Evolutionary conservation across 1,139 yeast species (phyloP), one percentile per base, ranked within the genome.

Genomic region (Sugiyamaella grinbergsii): DNA sequence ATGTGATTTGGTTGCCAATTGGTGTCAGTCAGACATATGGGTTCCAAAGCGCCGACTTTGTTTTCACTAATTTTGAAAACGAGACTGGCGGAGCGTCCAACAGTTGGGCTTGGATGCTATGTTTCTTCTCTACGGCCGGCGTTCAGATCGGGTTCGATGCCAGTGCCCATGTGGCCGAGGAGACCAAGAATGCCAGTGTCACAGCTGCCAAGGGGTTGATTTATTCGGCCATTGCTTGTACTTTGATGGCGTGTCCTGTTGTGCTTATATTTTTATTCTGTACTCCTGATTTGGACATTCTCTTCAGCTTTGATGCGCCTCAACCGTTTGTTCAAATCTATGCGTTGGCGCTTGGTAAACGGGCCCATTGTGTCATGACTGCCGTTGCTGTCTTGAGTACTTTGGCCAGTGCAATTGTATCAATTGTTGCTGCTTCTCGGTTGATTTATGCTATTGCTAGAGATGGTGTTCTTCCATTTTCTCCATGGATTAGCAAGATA

Each of bases 81-180:
- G 77, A 74, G 49, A 83, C 89, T 19, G 89, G 89, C 37, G 89
- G 89, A 38, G 83, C 61, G 11, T 55, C 62, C 18, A 50, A 57
- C 33, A 55, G 55, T 8, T 59, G 63, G 63, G 55, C 58, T 10
- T 62, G 66, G 66, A 56, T 58, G 52, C 54, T 62, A 32, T 50
- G 59, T 20, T 58, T 59, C 52, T 61, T 60, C 40, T 58, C 65
- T 8, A 58, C 64, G 33, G 61, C 57, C 3, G 65, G 65, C 8
- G 55, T 60, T 13, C 54, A 60, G 23, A 56, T 62, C 41, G 82
- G 84, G 0, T 82, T 81, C 61, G 88, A 82, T 63, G 79, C 85
- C 5, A 79, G 82, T 59, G 81, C 82, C 42, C 88, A 82, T 65
- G 78, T 81, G 75, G 75, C 83, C 22, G 88, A 82, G 65, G 88